Percentiles rank a stretch among this genome's conserved stretches.
phyloP scores from a whole-genome alignment of 495 filamentous ascomycete species.

The Lophiostoma macrostomum region DNA sequence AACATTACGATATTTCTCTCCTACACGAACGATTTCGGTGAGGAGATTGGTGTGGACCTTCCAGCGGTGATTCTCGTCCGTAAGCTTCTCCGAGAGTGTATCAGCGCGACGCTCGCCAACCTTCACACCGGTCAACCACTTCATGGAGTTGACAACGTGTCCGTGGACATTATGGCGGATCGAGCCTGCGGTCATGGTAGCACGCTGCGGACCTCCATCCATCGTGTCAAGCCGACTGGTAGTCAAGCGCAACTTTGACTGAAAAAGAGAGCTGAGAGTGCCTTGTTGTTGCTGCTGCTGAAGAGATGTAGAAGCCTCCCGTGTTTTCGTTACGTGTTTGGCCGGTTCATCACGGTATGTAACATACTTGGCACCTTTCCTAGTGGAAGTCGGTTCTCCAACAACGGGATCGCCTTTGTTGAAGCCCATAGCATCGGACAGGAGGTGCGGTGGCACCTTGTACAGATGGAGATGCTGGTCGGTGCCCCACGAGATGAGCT shows the following conservation, averaged over 20 bases:
- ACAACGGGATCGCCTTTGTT: slow-evolving; percentile 62
- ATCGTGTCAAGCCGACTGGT: too few relatives aligned
- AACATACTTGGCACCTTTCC: slow-evolving; percentile 80
- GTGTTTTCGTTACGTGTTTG: too few relatives aligned
- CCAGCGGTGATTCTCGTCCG: slow-evolving; percentile 56
- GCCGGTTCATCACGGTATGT: slow-evolving; percentile 57
- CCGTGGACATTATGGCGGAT: slow-evolving; percentile 56
- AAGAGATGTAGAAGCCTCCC: too few relatives aligned
- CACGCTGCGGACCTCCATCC: slow-evolving; percentile 23
- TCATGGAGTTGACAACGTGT: slow-evolving; percentile 71
- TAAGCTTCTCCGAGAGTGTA: slow-evolving; percentile 6
- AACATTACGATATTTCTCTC: slow-evolving; percentile 78
- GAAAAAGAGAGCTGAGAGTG: slow-evolving; percentile 6
- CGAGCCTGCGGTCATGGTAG: slow-evolving; percentile 57
- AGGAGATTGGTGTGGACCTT: slow-evolving; percentile 72
- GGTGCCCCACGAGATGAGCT: slow-evolving; percentile 88
- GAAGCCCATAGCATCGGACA: slow-evolving; percentile 69
- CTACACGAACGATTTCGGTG: slow-evolving; percentile 86
- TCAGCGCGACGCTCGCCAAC: slow-evolving; percentile 56
- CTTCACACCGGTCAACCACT: slow-evolving; percentile 92
- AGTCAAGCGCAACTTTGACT: too few relatives aligned
- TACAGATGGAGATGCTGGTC: slow-evolving; percentile 82
- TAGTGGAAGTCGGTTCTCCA: slow-evolving; percentile 69
- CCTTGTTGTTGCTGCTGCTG: background rate
- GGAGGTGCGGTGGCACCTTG: slow-evolving; percentile 60